A percentile compares a stretch with the other conserved stretches of the same genome.
Evolutionary conservation across 495 filamentous ascomycete species (phyloP).

Genomic region (Lasiosphaeria ovina): DNA sequence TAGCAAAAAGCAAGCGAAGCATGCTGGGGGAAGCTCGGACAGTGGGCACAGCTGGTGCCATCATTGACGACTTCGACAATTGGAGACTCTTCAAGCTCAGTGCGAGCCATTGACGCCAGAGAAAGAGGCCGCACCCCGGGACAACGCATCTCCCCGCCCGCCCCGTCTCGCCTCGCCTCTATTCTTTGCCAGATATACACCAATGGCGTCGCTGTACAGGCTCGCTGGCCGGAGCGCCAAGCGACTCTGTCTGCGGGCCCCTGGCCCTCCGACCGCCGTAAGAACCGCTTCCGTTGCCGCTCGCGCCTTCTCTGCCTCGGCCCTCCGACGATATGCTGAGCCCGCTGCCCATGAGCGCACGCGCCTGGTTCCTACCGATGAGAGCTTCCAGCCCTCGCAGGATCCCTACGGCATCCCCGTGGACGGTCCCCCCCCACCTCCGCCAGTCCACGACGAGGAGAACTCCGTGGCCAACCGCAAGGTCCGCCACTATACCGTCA

Average conservation of each 20-base stretch:
- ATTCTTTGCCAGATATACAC: not conserved
- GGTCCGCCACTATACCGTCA: conserved; percentile 98
- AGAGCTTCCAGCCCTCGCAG: conserved; percentile 55
- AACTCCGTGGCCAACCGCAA: conserved; percentile 64
- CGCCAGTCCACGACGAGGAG: conserved; percentile 1
- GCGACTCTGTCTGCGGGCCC: conserved; percentile 46
- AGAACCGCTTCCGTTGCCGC: conserved; percentile 16
- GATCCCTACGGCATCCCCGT: conserved; percentile 39
- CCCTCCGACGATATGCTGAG: conserved; percentile 61
- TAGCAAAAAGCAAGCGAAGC: not conserved
- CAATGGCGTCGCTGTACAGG: conserved; percentile 51
- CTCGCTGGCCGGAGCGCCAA: conserved; percentile 56
- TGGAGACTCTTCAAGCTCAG: conserved; percentile 17
- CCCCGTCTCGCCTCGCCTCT: not conserved
- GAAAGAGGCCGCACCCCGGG: not conserved
- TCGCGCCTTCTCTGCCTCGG: conserved; percentile 63
- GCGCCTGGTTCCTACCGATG: conserved; percentile 64
- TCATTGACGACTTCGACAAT: conserved; percentile 21
- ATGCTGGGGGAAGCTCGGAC: not conserved
- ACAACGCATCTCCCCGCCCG: conserved; percentile 1
- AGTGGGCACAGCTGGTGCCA: conserved; percentile 7
- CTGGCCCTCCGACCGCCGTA: conserved; percentile 14
- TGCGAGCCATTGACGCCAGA: conserved; percentile 21
- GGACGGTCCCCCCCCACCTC: no score
- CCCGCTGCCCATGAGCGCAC: conserved; percentile 58